Percentiles rank a stretch among this genome's conserved stretches.
These are phyloP conservation scores for Talaromyces sp. DNA, from an alignment of 2,329 filamentous ascomycete genomes.

Conservation along the genomic window DNA sequence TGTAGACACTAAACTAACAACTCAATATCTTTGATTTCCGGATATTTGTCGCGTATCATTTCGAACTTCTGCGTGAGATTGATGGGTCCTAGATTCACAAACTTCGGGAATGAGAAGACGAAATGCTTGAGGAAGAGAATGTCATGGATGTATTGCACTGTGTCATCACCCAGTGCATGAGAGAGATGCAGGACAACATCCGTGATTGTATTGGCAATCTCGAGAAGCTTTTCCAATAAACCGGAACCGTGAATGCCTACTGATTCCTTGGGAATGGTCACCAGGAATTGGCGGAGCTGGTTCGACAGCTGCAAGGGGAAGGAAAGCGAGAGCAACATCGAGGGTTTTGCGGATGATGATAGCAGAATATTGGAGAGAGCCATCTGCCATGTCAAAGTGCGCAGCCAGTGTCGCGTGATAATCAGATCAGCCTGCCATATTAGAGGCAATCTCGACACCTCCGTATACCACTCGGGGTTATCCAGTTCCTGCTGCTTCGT, in stretches of 20 bases:
- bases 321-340: slow-evolving; percentile 35
- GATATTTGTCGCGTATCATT: slow-evolving; percentile 22
- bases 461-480: slow-evolving; percentile 32
- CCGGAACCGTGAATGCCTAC: slow-evolving; percentile 54
- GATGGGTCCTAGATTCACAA: slow-evolving; percentile 44
- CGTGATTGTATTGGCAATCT: slow-evolving; percentile 56
- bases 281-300: slow-evolving; percentile 41
- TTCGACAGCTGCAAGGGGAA: slow-evolving; percentile 43
- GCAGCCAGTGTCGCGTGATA: slow-evolving; percentile 48
- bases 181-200: slow-evolving; percentile 53
- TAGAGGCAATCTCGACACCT: slow-evolving; percentile 35
- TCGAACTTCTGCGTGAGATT: slow-evolving; percentile 42
- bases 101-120: slow-evolving; percentile 46
- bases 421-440: slow-evolving; percentile 48
- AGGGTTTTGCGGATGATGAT: slow-evolving; percentile 28
- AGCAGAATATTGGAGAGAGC: slow-evolving; percentile 46
- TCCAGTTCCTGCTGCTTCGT: slow-evolving; percentile 43
- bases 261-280: slow-evolving; percentile 40
- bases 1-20: slow-evolving; percentile 12
- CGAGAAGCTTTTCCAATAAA: slow-evolving; percentile 56
- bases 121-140: slow-evolving; percentile 51
- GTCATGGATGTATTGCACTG: slow-evolving; percentile 48
- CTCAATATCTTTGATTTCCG: slow-evolving; percentile 17
- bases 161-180: slow-evolving; percentile 43
- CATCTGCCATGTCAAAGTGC: slow-evolving; percentile 47